Percentiles rank a stretch among this genome's conserved stretches.
Conservation (phyloP, 192 early-diverging fungal genomes). For the Chytriomyces sp. region DNA sequence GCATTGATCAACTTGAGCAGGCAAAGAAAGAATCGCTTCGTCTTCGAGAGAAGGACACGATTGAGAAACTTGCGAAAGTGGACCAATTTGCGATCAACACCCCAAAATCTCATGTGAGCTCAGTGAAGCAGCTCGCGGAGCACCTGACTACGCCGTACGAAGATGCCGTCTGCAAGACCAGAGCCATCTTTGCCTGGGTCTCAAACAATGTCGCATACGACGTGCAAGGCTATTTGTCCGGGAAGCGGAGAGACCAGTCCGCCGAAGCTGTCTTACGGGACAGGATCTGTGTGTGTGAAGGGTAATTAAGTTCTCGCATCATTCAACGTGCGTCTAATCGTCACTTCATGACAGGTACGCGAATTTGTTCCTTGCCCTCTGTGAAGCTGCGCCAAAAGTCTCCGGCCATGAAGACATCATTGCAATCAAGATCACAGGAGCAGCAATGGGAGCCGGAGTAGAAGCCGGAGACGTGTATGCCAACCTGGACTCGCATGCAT, state of each 20-base stretch:
- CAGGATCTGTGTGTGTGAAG: constrained; percentile 25
- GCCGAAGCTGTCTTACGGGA: constrained; percentile 14
- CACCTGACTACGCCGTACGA: constrained; percentile 51
- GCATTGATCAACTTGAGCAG: background rate
- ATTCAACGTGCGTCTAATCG: constrained; percentile 28
- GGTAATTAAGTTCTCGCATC: background rate
- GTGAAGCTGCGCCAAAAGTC: constrained; percentile 42
- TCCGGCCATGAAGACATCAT: constrained; percentile 30
- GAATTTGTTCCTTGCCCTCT: constrained; percentile 58
- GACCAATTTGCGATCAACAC: constrained; percentile 15
- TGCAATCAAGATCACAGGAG: constrained; percentile 53
- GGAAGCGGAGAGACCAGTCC: background rate
- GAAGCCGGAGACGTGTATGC: constrained; percentile 45
- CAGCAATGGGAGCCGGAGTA: constrained; percentile 54
- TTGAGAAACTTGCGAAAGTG: background rate
- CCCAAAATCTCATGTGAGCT: background rate
- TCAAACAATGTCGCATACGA: constrained; percentile 61
- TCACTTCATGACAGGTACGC: constrained; percentile 63
- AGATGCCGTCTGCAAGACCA: constrained; percentile 51
- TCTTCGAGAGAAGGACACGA: background rate
- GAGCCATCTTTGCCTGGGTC: constrained; percentile 62
- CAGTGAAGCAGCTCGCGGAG: background rate
- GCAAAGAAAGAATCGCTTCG: background rate
- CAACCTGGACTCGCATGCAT: constrained; percentile 55
- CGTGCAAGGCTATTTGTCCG: constrained; percentile 37